Evolutionary conservation across 2,329 filamentous ascomycete species (phyloP), one percentile per base, ranked within the genome.

Genomic region (Diatrype stigma): DNA sequence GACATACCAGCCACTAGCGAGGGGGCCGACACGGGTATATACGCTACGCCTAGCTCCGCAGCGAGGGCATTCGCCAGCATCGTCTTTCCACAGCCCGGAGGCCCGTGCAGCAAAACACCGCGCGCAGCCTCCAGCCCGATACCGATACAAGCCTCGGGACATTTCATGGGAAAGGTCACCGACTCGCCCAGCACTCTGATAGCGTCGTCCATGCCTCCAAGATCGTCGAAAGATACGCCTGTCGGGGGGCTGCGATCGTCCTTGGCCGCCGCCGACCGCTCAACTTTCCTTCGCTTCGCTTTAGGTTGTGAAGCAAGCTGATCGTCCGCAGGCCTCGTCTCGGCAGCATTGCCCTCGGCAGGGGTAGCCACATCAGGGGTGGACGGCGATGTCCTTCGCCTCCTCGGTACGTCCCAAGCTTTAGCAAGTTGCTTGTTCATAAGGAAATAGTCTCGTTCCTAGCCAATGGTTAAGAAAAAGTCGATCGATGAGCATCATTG

Each of bases 1-100:
- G 89, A 94, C 84, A 93, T 94, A 19, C 90, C 89, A 16, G 87
- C 90, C 0, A 95, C 86, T 32, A 95, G 80, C 0, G 87, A 89
- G 1, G 90, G 89, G 0, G 88, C 89, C 0, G 89, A 86, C n/a
- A 94, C 85, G 2, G 89, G 81, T 53, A 95, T 86, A 62, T 91
- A 93, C 0, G 89, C 85, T 2, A 91, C 83, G 1, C 85, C 86
- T 19, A 92, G 74, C 55, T 85, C 82, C 1, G 87, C 86, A 3
- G 90, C 90, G 60, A 90, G 86, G 1, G 88, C 89, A 66, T 90
- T 85, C 10, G 88, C 87, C 52, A 95, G 84, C 75, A 89, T 86
- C 0, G 90, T 95, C 69, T 95, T 95, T 59, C 90, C 90, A 63
- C 90, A 94, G 23, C 90, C 90, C 2, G 90, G 89, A 1, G 90